These are phyloP conservation scores for Candida krabiensis DNA, from an alignment of 805 yeast species.

Conservation along the genomic window DNA sequence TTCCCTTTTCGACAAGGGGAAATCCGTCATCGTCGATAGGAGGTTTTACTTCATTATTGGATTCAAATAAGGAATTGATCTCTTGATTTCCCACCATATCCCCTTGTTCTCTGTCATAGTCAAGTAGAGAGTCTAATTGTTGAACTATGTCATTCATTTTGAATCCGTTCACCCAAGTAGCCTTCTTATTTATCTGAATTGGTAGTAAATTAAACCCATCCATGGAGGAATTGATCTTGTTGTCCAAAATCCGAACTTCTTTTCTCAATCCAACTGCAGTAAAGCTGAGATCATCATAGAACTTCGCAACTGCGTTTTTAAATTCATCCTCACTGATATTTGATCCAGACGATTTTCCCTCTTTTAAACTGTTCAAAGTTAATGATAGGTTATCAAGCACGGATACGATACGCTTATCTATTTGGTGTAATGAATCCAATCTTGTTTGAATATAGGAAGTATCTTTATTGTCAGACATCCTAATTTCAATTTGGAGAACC, in stretches of 20 bases:
- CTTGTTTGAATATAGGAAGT: constrained; percentile 45
- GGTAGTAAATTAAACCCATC: constrained; percentile 52
- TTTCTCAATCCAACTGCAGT: constrained; percentile 61
- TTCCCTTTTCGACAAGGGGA: too few relatives aligned
- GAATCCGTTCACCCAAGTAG: constrained; percentile 61
- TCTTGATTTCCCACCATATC: too few relatives aligned
- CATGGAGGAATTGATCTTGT: constrained; percentile 44
- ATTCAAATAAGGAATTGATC: too few relatives aligned
- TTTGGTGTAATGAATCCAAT: constrained; percentile 49
- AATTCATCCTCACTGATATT: constrained; percentile 38
- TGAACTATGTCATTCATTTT: constrained; percentile 52
- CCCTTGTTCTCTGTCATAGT: constrained; percentile 4
- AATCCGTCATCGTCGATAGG: too few relatives aligned
- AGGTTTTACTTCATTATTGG: too few relatives aligned
- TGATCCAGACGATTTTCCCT: constrained; percentile 29
- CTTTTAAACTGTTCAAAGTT: constrained; percentile 42
- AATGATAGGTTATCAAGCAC: constrained; percentile 50
- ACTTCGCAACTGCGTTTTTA: constrained; percentile 41
- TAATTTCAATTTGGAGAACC: neutral
- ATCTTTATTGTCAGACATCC: constrained; percentile 14
- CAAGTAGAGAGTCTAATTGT: constrained; percentile 30
- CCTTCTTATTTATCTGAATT: constrained; percentile 65
- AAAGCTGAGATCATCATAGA: constrained; percentile 55
- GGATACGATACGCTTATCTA: constrained; percentile 52
- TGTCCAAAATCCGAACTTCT: constrained; percentile 67